Percentiles rank a stretch among this genome's conserved stretches.
Conservation (phyloP, 768 basidiomycete genomes). For the Erythrobasidium yunnanense region DNA sequence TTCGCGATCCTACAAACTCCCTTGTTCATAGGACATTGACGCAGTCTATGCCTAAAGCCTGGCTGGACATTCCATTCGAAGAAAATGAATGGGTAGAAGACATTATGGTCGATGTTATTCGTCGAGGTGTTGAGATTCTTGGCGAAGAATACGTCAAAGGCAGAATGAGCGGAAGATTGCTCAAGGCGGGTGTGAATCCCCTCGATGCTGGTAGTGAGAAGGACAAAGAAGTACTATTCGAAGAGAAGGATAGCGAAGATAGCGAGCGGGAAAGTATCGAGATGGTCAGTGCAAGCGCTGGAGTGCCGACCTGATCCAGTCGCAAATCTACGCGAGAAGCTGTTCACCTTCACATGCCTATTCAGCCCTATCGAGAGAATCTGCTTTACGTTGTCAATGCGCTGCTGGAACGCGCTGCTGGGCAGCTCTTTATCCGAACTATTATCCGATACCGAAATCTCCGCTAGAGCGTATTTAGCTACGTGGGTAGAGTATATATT, state of each 20-base stretch:
- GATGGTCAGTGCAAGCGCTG: conserved; percentile 1
- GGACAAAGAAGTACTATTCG: conserved; percentile 25
- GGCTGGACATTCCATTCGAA: conserved; percentile 78
- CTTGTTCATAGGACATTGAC: conserved; percentile 66
- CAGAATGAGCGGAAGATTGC: conserved; percentile 52
- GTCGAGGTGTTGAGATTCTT: conserved; percentile 74
- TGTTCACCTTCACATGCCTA: no score
- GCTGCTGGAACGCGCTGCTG: no score
- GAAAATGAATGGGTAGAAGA: conserved; percentile 91
- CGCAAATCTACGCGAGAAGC: no score
- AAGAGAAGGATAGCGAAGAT: conserved; percentile 22
- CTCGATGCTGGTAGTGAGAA: neutral
- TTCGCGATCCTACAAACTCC: conserved; percentile 68
- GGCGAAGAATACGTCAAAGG: conserved; percentile 82
- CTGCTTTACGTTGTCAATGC: no score
- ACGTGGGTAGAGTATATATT: no score
- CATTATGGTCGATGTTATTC: conserved; percentile 70
- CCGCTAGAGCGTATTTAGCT: no score
- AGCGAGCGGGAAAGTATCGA: neutral
- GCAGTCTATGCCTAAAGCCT: conserved; percentile 69
- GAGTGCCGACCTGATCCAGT: neutral
- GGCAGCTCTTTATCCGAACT: no score
- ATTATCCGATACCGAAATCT: no score
- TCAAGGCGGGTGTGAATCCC: neutral
- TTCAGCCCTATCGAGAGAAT: no score